phyloP scores from a whole-genome alignment of 1,284 basidiomycete species.

The Tylopilus sp. region DNA sequence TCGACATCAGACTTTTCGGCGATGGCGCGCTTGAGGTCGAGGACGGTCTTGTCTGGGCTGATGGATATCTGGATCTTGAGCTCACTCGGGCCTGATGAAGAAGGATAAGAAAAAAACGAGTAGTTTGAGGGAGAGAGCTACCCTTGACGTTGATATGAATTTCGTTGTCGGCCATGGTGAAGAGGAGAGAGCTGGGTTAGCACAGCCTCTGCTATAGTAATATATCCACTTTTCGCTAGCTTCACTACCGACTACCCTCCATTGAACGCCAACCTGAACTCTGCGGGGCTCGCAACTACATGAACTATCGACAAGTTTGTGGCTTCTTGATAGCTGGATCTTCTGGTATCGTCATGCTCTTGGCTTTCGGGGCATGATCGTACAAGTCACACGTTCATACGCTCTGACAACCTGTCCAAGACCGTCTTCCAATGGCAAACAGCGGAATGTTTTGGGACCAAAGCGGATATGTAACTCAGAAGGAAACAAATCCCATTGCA shows the following conservation, averaged over 20 bases:
- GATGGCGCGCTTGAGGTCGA: slow-evolving; percentile 89
- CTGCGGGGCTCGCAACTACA: too few species aligned
- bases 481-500: too few species aligned
- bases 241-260: slow-evolving; percentile 39
- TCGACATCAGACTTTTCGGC: slow-evolving; percentile 87
- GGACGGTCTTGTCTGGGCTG: slow-evolving; percentile 80
- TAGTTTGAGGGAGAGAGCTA: slow-evolving; percentile 29
- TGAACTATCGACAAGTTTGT: too few species aligned
- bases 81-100: slow-evolving; percentile 79
- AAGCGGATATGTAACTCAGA: too few species aligned
- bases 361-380: too few species aligned
- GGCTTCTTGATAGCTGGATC: too few species aligned
- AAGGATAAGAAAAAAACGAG: background rate
- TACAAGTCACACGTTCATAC: too few species aligned
- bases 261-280: slow-evolving; percentile 28
- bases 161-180: slow-evolving; percentile 68
- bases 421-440: too few species aligned
- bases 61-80: slow-evolving; percentile 91
- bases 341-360: too few species aligned
- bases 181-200: slow-evolving; percentile 2
- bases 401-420: too few species aligned
- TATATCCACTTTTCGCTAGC: too few species aligned
- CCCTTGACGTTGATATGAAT: slow-evolving; percentile 85
- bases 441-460: too few species aligned
- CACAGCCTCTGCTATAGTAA: slow-evolving; percentile 32